These are phyloP conservation scores for Serpula lacrymans DNA, from an alignment of 768 basidiomycete genomes.

Conservation along the genomic window DNA sequence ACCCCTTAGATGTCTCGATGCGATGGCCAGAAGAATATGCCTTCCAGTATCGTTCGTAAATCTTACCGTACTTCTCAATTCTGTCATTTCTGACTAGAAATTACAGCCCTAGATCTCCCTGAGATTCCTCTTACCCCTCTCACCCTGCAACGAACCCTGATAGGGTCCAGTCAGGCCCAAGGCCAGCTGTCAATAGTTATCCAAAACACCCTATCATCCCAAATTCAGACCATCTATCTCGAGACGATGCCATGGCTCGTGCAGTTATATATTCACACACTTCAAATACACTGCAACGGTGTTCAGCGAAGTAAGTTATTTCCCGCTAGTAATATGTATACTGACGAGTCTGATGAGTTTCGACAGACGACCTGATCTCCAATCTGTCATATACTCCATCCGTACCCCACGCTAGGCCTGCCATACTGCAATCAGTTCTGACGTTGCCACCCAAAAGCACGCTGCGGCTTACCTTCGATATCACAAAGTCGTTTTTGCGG, in stretches of 20 bases:
- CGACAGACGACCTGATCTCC: constrained; percentile 58
- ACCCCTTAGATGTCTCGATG: constrained; percentile 56
- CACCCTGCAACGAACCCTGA: constrained; percentile 63
- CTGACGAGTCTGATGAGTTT: too few species aligned
- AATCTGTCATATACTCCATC: constrained; percentile 56
- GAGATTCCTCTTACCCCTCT: constrained; percentile 46
- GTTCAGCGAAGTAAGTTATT: constrained; percentile 38
- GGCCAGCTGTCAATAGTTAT: constrained; percentile 71
- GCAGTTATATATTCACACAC: constrained; percentile 82
- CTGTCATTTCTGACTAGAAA: neutral
- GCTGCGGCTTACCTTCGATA: constrained; percentile 64
- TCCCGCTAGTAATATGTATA: too few species aligned
- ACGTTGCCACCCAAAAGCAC: constrained; percentile 66
- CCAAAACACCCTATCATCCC: constrained; percentile 47
- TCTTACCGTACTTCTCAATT: constrained; percentile 1
- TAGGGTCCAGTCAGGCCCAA: constrained; percentile 70
- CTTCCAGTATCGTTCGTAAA: constrained; percentile 59
- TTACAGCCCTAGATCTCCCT: constrained; percentile 34
- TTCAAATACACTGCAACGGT: constrained; percentile 50
- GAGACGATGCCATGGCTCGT: constrained; percentile 95
- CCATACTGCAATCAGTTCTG: constrained; percentile 70
- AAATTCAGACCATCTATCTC: constrained; percentile 57
- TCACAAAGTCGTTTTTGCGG: constrained; percentile 80
- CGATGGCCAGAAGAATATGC: constrained; percentile 45
- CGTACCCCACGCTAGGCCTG: constrained; percentile 70